A percentile compares a stretch with the other conserved stretches of the same genome.
Conservation (phyloP, 2,329 filamentous ascomycete species). For the Sporothrix phasma region DNA sequence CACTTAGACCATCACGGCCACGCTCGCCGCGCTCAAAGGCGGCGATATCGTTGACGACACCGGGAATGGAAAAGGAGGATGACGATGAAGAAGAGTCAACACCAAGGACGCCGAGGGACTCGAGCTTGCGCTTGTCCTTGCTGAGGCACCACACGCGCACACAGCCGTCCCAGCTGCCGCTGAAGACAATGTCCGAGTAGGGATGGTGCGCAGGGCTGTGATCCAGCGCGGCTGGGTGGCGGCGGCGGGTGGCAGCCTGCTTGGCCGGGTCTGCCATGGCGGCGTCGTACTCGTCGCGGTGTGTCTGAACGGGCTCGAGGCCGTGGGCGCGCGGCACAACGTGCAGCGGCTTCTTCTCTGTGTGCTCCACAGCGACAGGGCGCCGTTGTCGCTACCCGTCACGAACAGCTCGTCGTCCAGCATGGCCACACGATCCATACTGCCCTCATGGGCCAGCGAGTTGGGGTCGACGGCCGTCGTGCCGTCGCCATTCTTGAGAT, state of each 20-base stretch:
- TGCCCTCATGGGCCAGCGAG: conserved; percentile 55
- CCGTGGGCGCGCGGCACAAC: conserved; percentile 76
- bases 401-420: conserved; percentile 83
- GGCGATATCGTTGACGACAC: conserved; percentile 80
- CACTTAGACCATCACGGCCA: conserved; percentile 65
- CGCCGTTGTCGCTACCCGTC: conserved; percentile 86
- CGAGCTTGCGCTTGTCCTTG: conserved; percentile 70
- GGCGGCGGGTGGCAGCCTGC: conserved; percentile 57
- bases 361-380: conserved; percentile 75
- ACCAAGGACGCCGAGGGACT: conserved; percentile 58
- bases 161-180: conserved; percentile 88
- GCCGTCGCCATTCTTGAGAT: conserved; percentile 33
- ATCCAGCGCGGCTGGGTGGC: conserved; percentile 72
- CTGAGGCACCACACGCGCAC: conserved; percentile 78
- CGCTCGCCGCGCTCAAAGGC: conserved; percentile 76
- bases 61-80: conserved; percentile 29
- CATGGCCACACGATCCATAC: conserved; percentile 84
- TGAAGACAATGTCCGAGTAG: conserved; percentile 82
- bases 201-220: conserved; percentile 76
- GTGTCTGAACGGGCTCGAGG: conserved; percentile 59
- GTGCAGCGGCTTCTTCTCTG: conserved; percentile 87
- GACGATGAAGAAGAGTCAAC: neutral
- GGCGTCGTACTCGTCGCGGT: conserved; percentile 38
- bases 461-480: conserved; percentile 10
- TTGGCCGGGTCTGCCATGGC: conserved; percentile 46